A percentile compares a stretch with the other conserved stretches of the same genome.
Evolutionary conservation across 2,329 filamentous ascomycete species (phyloP).

Genomic region (Fonsecaea nubica): DNA sequence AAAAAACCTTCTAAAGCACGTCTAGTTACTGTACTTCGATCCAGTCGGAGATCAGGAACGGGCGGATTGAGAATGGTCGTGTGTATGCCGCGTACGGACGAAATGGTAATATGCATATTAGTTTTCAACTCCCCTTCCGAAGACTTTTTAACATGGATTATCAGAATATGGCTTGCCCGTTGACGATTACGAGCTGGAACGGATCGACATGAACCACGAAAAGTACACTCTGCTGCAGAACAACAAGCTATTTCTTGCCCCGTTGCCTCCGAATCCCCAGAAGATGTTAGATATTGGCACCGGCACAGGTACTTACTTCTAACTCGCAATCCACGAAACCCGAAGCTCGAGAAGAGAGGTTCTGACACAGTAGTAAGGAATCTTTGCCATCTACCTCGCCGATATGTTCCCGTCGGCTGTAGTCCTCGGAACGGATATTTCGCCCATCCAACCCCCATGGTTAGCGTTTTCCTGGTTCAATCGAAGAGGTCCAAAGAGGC

Average conservation of each 20-base stretch:
- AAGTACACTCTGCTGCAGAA: constrained; percentile 33
- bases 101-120: constrained; percentile 18
- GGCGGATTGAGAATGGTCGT: constrained; percentile 31
- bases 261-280: constrained; percentile 29
- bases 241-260: constrained; percentile 33
- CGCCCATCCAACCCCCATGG: constrained; percentile 57
- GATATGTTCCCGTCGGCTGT: constrained; percentile 48
- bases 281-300: constrained; percentile 36
- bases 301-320: constrained; percentile 20
- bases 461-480: constrained; percentile 21
- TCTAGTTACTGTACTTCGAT: constrained; percentile 32
- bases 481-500: constrained; percentile 2
- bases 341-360: neutral
- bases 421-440: constrained; percentile 57
- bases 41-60: constrained; percentile 28
- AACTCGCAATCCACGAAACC: neutral
- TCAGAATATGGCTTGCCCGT: constrained; percentile 32
- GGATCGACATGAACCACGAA: constrained; percentile 32
- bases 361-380: constrained; percentile 18
- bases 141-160: neutral
- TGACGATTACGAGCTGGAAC: constrained; percentile 35
- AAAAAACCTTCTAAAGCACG: neutral
- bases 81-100: constrained; percentile 30
- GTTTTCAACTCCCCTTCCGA: neutral
- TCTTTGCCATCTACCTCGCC: constrained; percentile 46